Evolutionary conservation across 371 early-diverging fungal genomes (phyloP).

Genomic region (Mucor racemosus): DNA sequence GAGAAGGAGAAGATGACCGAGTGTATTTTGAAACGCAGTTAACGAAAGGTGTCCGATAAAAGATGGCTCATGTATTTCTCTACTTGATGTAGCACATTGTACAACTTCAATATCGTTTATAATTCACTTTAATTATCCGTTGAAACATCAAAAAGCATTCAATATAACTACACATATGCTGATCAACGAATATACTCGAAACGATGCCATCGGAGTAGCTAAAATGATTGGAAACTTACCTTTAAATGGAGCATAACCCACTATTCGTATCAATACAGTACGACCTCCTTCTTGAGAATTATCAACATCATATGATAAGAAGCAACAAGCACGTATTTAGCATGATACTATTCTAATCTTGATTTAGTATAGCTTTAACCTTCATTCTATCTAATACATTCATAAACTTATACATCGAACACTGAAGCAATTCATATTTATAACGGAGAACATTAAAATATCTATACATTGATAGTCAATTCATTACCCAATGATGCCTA

Average conservation of each 20-base stretch:
- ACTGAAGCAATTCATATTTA: too few species aligned
- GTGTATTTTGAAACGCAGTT: slow-evolving; percentile 3
- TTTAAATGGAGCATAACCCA: neutral
- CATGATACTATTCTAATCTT: neutral
- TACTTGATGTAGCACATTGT: neutral
- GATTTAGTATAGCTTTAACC: neutral
- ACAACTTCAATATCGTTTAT: neutral
- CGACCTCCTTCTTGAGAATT: neutral
- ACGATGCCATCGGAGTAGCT: neutral
- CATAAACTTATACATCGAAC: neutral
- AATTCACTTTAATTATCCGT: neutral
- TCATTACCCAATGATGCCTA: neutral
- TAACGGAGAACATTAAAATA: too few species aligned
- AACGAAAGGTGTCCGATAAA: neutral
- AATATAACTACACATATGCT: too few species aligned
- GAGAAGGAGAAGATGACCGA: neutral
- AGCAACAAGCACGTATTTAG: neutral
- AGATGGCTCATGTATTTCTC: slow-evolving; percentile 6
- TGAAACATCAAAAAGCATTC: neutral
- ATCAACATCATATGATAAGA: neutral
- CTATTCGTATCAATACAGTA: neutral
- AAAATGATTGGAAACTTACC: neutral
- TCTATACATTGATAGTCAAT: neutral
- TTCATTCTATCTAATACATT: neutral
- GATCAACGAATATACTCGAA: neutral